These are phyloP conservation scores for Isoetes engelmannii DNA, from an alignment of 83 land plant genomes.

Conservation along the genomic window DNA sequence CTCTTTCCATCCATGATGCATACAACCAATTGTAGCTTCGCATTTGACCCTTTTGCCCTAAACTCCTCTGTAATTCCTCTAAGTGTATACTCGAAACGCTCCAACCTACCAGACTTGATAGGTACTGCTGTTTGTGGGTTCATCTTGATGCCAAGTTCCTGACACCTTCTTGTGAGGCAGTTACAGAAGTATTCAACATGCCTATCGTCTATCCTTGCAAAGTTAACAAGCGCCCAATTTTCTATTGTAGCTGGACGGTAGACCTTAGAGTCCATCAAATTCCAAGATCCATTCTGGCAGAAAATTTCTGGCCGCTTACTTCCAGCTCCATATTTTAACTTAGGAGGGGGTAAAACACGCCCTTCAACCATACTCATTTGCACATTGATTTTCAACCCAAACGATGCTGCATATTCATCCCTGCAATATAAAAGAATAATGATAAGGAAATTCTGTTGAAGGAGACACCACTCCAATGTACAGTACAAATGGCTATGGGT, in stretches of 20 bases:
- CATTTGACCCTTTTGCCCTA: neutral
- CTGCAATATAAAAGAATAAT: constrained; percentile 29
- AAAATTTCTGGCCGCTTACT: constrained; percentile 39
- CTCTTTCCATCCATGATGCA: constrained; percentile 68
- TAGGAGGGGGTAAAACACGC: constrained; percentile 68
- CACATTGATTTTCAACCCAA: constrained; percentile 48
- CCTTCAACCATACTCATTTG: constrained; percentile 57
- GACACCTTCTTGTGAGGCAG: constrained; percentile 47
- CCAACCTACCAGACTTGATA: constrained; percentile 43
- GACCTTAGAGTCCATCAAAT: constrained; percentile 51
- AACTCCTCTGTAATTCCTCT: neutral
- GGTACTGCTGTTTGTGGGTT: constrained; percentile 34
- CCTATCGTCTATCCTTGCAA: constrained; percentile 49
- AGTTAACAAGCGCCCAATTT: constrained; percentile 66
- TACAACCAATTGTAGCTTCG: constrained; percentile 47
- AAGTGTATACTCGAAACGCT: constrained; percentile 39
- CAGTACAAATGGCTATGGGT: neutral
- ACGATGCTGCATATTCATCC: constrained; percentile 39
- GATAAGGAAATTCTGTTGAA: neutral
- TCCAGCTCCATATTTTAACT: constrained; percentile 56
- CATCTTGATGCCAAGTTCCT: constrained; percentile 53
- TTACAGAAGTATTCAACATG: constrained; percentile 43
- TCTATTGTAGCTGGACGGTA: constrained; percentile 44
- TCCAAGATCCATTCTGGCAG: constrained; percentile 60
- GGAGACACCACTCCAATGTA: neutral